A percentile compares a stretch with the other conserved stretches of the same genome.
These are phyloP conservation scores for Barbarea vulgaris DNA, from an alignment of 345 rosid species.

Conservation along the genomic window DNA sequence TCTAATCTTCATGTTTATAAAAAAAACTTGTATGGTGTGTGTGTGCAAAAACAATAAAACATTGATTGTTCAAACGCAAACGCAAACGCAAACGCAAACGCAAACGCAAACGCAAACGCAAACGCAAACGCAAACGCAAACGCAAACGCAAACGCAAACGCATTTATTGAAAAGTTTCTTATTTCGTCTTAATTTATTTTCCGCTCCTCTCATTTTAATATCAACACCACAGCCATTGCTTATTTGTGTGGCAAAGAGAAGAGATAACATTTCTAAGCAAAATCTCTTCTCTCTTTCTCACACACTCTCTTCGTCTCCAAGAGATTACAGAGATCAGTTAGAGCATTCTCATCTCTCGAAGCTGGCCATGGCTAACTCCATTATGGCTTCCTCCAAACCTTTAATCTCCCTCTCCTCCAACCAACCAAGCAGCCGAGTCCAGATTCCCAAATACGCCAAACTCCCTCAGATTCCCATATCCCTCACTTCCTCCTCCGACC, in stretches of 20 bases:
- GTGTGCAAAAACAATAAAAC: not conserved
- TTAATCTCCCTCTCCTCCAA: constrained; percentile 41
- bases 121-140: no score
- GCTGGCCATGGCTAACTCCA: constrained; percentile 69
- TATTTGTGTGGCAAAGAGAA: constrained; percentile 69
- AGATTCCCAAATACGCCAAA: constrained; percentile 39
- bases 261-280: constrained; percentile 48
- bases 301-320: constrained; percentile 25
- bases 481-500: constrained; percentile 38
- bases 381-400: constrained; percentile 74
- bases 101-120: not conserved
- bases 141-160: not conserved
- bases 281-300: constrained; percentile 1
- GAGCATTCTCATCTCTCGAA: constrained; percentile 20
- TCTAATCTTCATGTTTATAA: constrained; percentile 14
- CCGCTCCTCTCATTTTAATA: not conserved
- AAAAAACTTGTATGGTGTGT: constrained; percentile 9
- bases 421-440: constrained; percentile 47
- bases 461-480: constrained; percentile 43
- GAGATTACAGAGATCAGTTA: constrained; percentile 29
- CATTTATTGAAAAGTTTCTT: not conserved
- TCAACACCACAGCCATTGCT: constrained; percentile 39
- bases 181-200: not conserved
- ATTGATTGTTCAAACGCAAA: not conserved
- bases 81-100: not conserved